Evolutionary conservation across 169 alveolate species (phyloP), one percentile per base, ranked within the genome.

Genomic region (Eimeria zaria): DNA sequence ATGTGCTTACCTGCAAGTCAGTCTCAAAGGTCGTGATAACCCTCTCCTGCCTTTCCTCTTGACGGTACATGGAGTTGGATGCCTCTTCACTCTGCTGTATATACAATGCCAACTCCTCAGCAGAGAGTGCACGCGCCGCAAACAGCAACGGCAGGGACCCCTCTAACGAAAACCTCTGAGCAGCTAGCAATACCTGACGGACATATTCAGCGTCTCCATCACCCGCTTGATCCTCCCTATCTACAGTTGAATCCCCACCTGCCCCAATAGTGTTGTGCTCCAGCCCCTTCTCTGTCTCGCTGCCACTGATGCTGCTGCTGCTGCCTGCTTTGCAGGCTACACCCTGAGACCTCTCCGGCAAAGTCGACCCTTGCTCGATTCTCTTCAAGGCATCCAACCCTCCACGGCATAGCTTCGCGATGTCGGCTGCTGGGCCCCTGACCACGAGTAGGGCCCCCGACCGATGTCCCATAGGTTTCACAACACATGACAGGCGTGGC

Each of bases 401-500:
- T 18, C 92, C 92, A 60, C 39, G 39, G 27, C 80, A 85, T 12
- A 55, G 53, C 48, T 85, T 85, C 62, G 92, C 92, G 48, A 85
- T 44, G 30, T 85, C 92, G 22, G 55, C 92, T 58, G 92, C 80
- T 12, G 92, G 80, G 51, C 92, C 92, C 60, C 92, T 55, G 22
- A 85, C 92, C 8, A 85, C 92, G 22, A 85, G 80, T 12, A 85
- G 60, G 11, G 92, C 92, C 48, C 92, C 92, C 58, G 92, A 85
- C n/a, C 92, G 81, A 39, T 85, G 92, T 20, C 92, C 92, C 92
- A 85, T 85, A 2, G 80, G 92, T 30, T 85, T 85, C 53, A 85
- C 92, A n/a, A 85, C 92, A 33, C 92, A 85, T 39, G 92, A 53
- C n/a, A 85, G 92, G 39, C 92, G 92, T 64, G 92, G 92, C 78